Evolutionary conservation across 805 yeast genomes (phyloP).

Genomic region (Yamadazyma sp.): DNA sequence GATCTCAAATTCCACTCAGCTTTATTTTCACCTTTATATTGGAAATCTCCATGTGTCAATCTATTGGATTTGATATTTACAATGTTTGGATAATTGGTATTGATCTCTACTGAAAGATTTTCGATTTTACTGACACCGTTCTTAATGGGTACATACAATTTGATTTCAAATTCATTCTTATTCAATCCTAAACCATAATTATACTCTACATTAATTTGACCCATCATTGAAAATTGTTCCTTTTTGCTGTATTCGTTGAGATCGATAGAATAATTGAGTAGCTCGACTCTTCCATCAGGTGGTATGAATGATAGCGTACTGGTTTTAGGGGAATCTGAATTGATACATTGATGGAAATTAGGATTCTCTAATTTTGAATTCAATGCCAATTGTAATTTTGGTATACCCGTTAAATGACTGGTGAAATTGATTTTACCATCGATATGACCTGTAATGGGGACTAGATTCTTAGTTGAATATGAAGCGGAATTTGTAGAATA

Average conservation of each 20-base stretch:
- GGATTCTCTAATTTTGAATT: slow-evolving; percentile 50
- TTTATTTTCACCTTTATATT: slow-evolving; percentile 45
- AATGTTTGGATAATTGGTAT: slow-evolving; percentile 13
- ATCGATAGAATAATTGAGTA: slow-evolving; percentile 65
- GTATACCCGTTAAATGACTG: slow-evolving; percentile 74
- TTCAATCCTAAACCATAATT: slow-evolving; percentile 49
- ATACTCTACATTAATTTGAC: slow-evolving; percentile 49
- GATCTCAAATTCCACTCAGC: slow-evolving; percentile 68
- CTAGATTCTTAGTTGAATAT: slow-evolving; percentile 15
- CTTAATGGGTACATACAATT: slow-evolving; percentile 39
- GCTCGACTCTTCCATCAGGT: slow-evolving; percentile 73
- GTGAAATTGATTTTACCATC: slow-evolving; percentile 63
- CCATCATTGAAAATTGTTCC: slow-evolving; percentile 30
- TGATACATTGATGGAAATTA: slow-evolving; percentile 67
- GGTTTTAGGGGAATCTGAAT: slow-evolving; percentile 19
- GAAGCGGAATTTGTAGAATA: slow-evolving; percentile 19
- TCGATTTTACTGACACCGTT: slow-evolving; percentile 33
- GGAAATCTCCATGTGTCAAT: slow-evolving; percentile 75
- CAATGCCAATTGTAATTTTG: slow-evolving; percentile 61
- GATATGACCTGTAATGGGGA: slow-evolving; percentile 52
- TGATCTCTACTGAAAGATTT: slow-evolving; percentile 25
- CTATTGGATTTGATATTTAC: slow-evolving; percentile 54
- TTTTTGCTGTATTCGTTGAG: slow-evolving; percentile 23
- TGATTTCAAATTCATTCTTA: slow-evolving; percentile 62
- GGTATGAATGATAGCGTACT: slow-evolving; percentile 70